Base-by-base conservation (phyloP, 768 basidiomycete genomes). In the Scleroderma citrinum region DNA sequence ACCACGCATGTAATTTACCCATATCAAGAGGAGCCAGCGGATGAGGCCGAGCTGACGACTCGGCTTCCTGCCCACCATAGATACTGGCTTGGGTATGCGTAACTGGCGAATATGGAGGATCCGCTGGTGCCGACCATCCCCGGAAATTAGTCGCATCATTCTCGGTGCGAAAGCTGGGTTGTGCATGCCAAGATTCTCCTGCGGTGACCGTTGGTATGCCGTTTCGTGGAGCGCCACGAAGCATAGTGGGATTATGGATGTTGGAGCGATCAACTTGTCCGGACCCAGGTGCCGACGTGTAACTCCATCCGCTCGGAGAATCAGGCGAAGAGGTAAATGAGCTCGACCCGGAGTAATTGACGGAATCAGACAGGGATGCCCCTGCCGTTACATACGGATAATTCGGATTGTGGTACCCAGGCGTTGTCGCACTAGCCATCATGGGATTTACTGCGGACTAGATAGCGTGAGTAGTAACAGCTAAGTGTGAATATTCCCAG, bases 231-330 rank as follows among this genome's bases (percentile, higher is more conserved):
- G 69, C 44, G 42, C 64, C 66, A 24, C 80, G 76, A 31, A 82
- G 67, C 41, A 74, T 70, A 2, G n/a, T n/a, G n/a, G 77, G 74
- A 69, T 69, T 63, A 63, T 80, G 56, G 70, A 79, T 59, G 44
- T 10, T 73, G 72, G 51, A 64, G 49, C 50, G 76, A 62, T 50
- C 69, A 54, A 58, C 68, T 58, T 50, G 74, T 46, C 34, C 61
- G 29, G 49, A 35, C 46, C 31, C 61, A 31, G 49, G 34, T 12
- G 62, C 20, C 35, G 64, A 55, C 14, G 68, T 54, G 59, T 85
- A 86, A 7, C 70, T 76, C 84, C 85, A 87, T 32, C 74, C 62
- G 24, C 79, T 69, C 11, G 75, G 55, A 30, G 74, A 66, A 48
- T 76, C 73, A 30, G 76, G 59, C 24, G 77, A 57, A 14, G 74